Evolutionary conservation across 2,329 filamentous ascomycete species (phyloP).

Genomic region (Claviceps paspali): DNA sequence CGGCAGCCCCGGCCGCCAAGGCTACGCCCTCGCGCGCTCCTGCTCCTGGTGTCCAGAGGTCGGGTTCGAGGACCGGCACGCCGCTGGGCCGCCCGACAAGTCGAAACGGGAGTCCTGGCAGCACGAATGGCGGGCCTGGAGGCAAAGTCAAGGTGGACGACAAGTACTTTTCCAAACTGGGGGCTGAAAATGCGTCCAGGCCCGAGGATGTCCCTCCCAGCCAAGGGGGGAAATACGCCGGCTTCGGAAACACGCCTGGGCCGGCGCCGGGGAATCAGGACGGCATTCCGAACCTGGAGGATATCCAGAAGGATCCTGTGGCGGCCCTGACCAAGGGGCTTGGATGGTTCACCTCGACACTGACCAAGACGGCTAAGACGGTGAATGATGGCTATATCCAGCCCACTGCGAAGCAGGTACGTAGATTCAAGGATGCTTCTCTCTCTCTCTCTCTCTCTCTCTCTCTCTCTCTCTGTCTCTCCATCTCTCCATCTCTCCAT

Average conservation of each 20-base stretch:
- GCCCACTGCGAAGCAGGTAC: conserved; percentile 51
- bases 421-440: too few species aligned
- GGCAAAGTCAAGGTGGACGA: conserved; percentile 57
- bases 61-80: conserved; percentile 23
- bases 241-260: conserved; percentile 69
- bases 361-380: conserved; percentile 79
- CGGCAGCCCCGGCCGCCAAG: conserved; percentile 9
- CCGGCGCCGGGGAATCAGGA: conserved; percentile 30
- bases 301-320: conserved; percentile 82
- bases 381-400: conserved; percentile 87
- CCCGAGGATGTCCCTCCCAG: conserved; percentile 63
- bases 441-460: too few species aligned
- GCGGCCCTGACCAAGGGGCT: conserved; percentile 83
- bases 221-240: conserved; percentile 83
- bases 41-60: conserved; percentile 20
- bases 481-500: neutral
- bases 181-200: conserved; percentile 65
- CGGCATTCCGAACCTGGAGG: conserved; percentile 56
- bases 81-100: conserved; percentile 24
- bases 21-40: conserved; percentile 14
- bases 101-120: conserved; percentile 24
- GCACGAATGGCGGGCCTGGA: conserved; percentile 9
- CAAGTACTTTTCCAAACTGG: conserved; percentile 76
- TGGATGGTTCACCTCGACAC: conserved; percentile 81
- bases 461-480: neutral